phyloP scores from a whole-genome alignment of 768 basidiomycete species.

The Mycena belliarum region DNA sequence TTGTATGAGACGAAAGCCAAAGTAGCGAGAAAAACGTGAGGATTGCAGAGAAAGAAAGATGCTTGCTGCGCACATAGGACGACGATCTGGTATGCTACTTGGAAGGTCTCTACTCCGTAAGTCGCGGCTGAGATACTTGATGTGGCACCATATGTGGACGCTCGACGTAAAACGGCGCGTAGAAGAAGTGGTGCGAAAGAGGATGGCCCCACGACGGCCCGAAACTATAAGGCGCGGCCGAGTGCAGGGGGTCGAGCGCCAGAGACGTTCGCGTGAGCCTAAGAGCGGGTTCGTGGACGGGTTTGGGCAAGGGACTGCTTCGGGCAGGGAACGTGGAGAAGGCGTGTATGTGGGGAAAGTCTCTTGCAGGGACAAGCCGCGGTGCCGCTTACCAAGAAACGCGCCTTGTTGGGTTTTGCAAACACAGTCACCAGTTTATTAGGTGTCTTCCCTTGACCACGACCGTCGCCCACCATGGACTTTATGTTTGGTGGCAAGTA shows the following conservation, averaged over 20 bases:
- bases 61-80: not conserved
- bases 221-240: not conserved
- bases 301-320: not conserved
- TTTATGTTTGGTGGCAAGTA: conserved; percentile 74
- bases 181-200: not conserved
- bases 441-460: not conserved
- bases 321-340: not conserved
- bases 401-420: conserved; percentile 8
- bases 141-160: not conserved
- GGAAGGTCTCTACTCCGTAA: not conserved
- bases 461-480: conserved; percentile 32
- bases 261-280: not conserved
- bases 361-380: not conserved
- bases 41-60: not conserved
- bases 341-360: conserved; percentile 6
- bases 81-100: not conserved
- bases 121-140: not conserved
- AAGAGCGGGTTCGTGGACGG: not conserved
- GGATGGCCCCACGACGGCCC: too few species aligned
- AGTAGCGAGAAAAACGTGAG: not conserved
- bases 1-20: not conserved
- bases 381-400: not conserved
- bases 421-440: too few species aligned
- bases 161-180: not conserved
- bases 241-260: not conserved